Evolutionary conservation across 768 basidiomycete species (phyloP).

Genomic region (Termitomyces sp.): DNA sequence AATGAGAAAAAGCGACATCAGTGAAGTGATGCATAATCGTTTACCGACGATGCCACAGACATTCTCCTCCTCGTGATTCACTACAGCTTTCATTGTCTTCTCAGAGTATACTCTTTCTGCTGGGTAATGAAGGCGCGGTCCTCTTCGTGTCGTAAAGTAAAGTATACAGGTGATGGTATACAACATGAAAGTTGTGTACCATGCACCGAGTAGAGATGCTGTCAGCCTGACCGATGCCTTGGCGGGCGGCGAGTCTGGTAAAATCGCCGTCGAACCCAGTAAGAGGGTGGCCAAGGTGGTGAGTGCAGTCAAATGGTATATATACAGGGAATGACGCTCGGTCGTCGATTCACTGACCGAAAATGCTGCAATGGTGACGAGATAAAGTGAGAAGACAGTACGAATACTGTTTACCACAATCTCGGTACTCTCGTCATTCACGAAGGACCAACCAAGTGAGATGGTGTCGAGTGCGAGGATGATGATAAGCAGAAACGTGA

Average conservation of each 20-base stretch:
- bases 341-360: conserved; percentile 43
- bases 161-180: conserved; percentile 38
- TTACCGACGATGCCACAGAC: conserved; percentile 59
- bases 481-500: conserved; percentile 38
- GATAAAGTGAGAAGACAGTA: conserved; percentile 52
- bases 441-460: conserved; percentile 49
- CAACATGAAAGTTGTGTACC: conserved; percentile 46
- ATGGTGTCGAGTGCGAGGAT: conserved; percentile 47
- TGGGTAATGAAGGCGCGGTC: conserved; percentile 72
- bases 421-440: conserved; percentile 22
- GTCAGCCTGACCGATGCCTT: conserved; percentile 17
- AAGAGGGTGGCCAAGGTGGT: conserved; percentile 41
- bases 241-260: conserved; percentile 41
- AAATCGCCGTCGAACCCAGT: conserved; percentile 43
- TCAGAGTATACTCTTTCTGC: conserved; percentile 69
- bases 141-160: conserved; percentile 55
- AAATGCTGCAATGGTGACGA: conserved; percentile 42
- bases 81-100: conserved; percentile 54
- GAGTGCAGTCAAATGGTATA: conserved; percentile 57
- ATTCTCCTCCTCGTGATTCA: conserved; percentile 65
- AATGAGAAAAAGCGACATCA: not conserved
- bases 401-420: conserved; percentile 39
- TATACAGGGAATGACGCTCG: conserved; percentile 38
- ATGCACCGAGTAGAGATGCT: conserved; percentile 28
- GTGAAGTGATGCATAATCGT: conserved; percentile 3